Evolutionary conservation across 1,284 basidiomycete species (phyloP).

Genomic region (Pseudomicrostroma phylloplanum): DNA sequence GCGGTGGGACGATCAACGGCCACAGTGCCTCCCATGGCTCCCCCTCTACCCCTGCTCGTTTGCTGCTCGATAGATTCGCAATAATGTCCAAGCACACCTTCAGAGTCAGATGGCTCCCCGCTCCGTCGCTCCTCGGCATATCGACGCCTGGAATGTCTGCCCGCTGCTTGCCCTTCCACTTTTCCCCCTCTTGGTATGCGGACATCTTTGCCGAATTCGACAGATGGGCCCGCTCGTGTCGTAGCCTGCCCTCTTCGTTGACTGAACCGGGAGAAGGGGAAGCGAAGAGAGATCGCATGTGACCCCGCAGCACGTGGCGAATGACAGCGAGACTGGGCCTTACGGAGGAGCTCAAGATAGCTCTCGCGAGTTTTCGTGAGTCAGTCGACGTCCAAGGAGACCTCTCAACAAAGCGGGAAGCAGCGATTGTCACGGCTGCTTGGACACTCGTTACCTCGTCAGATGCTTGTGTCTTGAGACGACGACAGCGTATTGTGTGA

Average conservation of each 20-base stretch:
- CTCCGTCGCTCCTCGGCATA: not conserved
- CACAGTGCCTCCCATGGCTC: not conserved
- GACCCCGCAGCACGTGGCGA: not conserved
- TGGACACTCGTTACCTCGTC: not conserved
- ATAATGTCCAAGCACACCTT: not conserved
- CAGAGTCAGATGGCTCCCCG: not conserved
- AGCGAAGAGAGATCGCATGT: not conserved
- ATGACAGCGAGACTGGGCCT: not conserved
- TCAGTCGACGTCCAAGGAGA: not conserved
- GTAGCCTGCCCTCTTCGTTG: conserved; percentile 1
- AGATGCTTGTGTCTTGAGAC: not conserved
- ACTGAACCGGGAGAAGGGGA: not conserved
- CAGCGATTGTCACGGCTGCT: not conserved
- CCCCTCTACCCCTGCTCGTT: not conserved
- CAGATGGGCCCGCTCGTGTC: not conserved
- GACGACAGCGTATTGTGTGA: not conserved
- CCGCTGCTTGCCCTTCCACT: not conserved
- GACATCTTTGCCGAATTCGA: not conserved
- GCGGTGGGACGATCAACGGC: not conserved
- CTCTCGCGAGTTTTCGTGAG: not conserved
- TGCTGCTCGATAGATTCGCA: no score
- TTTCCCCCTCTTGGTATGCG: not conserved
- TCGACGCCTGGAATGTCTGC: not conserved
- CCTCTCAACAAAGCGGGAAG: not conserved
- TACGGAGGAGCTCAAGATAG: not conserved